Conservation (phyloP, 164 flowering plant species). For the Annona squamosa region DNA sequence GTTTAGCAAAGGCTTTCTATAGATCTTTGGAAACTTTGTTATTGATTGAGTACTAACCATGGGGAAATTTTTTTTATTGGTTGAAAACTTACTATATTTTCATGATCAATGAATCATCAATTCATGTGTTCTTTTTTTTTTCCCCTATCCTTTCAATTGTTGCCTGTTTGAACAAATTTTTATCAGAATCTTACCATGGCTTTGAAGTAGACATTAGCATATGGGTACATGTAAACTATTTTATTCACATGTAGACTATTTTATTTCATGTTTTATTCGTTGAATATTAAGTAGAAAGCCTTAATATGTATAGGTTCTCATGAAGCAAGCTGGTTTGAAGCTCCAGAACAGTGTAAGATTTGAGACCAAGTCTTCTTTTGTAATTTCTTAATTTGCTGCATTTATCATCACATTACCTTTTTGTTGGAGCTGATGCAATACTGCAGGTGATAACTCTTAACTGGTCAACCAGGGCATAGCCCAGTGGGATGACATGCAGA, state of each 20-base stretch:
- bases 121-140: neutral
- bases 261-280: neutral
- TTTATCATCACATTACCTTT: neutral
- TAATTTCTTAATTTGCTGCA: neutral
- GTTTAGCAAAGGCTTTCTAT: neutral
- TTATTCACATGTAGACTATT: too few relatives aligned
- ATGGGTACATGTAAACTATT: neutral
- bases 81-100: neutral
- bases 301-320: constrained; percentile 52
- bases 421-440: too few relatives aligned
- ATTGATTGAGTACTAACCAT: neutral
- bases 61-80: neutral
- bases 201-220: neutral
- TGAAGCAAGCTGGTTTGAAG: constrained; percentile 88
- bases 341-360: constrained; percentile 66
- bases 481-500: too few relatives aligned
- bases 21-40: neutral
- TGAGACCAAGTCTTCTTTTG: neutral
- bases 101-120: neutral
- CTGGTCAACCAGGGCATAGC: too few relatives aligned
- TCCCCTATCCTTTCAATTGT: neutral
- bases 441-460: too few relatives aligned
- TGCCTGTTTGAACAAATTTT: neutral
- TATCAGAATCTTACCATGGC: neutral
- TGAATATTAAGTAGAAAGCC: neutral